Conservation (phyloP, 2,329 filamentous ascomycete species). For the Zymoseptoria ardabiliae region DNA sequence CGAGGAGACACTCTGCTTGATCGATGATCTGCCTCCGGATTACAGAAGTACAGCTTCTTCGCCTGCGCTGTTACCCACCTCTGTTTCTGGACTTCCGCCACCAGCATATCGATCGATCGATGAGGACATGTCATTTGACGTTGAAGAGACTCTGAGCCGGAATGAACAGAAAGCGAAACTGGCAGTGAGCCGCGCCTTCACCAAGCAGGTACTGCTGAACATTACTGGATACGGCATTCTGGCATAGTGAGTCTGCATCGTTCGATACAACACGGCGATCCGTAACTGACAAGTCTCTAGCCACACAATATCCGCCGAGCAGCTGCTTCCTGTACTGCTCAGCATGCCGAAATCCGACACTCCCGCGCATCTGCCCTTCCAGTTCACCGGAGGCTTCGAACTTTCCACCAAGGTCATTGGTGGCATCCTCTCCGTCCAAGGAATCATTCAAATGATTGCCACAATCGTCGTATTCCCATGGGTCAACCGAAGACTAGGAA, state of each 20-base stretch:
- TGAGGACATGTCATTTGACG: conserved; percentile 19
- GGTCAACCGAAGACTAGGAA: conserved; percentile 66
- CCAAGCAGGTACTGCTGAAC: conserved; percentile 74
- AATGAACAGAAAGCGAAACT: conserved; percentile 22
- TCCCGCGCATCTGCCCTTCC: conserved; percentile 64
- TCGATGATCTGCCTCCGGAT: conserved; percentile 59
- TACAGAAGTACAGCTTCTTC: conserved; percentile 56
- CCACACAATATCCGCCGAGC: conserved; percentile 95
- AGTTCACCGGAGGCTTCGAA: conserved; percentile 80
- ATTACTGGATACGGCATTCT: conserved; percentile 87
- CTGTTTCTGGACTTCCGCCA: conserved; percentile 22
- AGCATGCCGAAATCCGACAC: conserved; percentile 55
- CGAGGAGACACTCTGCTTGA: conserved; percentile 56
- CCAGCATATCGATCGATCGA: conserved; percentile 29
- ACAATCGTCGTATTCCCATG: conserved; percentile 79
- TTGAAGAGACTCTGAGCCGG: conserved; percentile 23
- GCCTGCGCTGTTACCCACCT: conserved; percentile 36
- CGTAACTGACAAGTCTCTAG: conserved; percentile 39
- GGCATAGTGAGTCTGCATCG: conserved; percentile 67
- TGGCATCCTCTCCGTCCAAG: conserved; percentile 80
- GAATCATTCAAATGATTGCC: conserved; percentile 79
- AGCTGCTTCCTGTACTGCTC: conserved; percentile 86
- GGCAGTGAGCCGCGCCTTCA: conserved; percentile 60
- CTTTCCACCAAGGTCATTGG: conserved; percentile 79
- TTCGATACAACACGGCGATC: conserved; percentile 2